phyloP scores from a whole-genome alignment of 805 yeast species.

The Candida oleophila region DNA sequence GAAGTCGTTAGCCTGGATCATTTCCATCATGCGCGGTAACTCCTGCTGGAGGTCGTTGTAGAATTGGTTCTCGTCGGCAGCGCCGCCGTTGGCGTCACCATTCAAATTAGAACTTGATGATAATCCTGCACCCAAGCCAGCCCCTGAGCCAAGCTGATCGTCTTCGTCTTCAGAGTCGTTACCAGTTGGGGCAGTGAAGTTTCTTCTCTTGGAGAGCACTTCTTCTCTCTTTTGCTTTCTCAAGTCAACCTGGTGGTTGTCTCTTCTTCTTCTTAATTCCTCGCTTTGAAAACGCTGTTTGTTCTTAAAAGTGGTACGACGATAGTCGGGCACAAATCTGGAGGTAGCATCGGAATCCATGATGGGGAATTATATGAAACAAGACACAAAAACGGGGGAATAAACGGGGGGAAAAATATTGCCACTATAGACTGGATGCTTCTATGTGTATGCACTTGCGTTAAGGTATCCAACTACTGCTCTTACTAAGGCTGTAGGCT shows the following conservation, averaged over 20 bases:
- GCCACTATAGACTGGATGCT: no score
- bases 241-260: constrained; percentile 93
- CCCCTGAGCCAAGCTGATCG: constrained; percentile 13
- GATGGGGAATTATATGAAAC: no score
- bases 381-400: no score
- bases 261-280: constrained; percentile 96
- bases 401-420: no score
- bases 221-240: constrained; percentile 97
- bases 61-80: constrained; percentile 45
- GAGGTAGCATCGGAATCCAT: constrained; percentile 78
- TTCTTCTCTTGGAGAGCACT: constrained; percentile 89
- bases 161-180: constrained; percentile 46
- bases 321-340: constrained; percentile 94
- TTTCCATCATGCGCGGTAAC: constrained; percentile 81
- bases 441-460: not conserved
- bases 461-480: not conserved
- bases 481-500: not conserved
- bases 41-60: constrained; percentile 50
- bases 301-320: constrained; percentile 94
- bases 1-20: constrained; percentile 70
- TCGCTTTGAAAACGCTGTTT: constrained; percentile 92
- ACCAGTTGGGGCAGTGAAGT: constrained; percentile 46
- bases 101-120: constrained; percentile 2
- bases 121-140: constrained; percentile 9
- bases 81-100: constrained; percentile 28